Evolutionary conservation across 495 filamentous ascomycete genomes (phyloP), one percentile per base, ranked within the genome.

Genomic region (Acidomyces sp.): DNA sequence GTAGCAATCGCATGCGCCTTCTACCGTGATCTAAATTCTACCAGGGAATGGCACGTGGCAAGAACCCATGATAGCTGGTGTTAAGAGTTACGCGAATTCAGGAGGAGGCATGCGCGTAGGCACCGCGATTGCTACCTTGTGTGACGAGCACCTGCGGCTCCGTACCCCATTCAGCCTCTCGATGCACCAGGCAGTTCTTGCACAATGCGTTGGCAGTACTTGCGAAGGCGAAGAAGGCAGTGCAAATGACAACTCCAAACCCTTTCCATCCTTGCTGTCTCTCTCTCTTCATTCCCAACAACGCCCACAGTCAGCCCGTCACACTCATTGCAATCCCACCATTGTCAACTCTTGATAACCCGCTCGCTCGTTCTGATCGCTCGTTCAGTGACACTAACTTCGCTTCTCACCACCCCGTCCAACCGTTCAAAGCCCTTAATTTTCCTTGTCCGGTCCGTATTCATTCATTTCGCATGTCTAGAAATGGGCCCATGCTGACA

Each of bases 291-390:
- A 44, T 9, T 34, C 34, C 4, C 20, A 23, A 20, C 29, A 28
- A 46, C 7, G 17, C 26, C 23, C 25, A 11, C 22, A 39, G 18
- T 17, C 37, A 17, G 6, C 20, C 34, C 9, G 24, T 33, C 23
- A 33, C 26, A 6, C 32, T 16, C 37, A 47, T 48, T 20, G 45
- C 45, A 43, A 42, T 6, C 28, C 39, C 19, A 41, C 41, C 47
- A 45, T 45, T 49, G 23, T 32, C 41, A 50, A 41, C 41, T 50
- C 47, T 50, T 50, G 13, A 45, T 50, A 50, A 34, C 7, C 16
- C 20, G 20, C 17, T 24, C 43, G 25, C 37, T 41, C 36, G 38
- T 42, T 35, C 28, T 37, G n/a, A 7, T 17, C 16, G 6, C 31
- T 17, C 31, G 7, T 34, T 9, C 13, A 11, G n/a, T 21, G 4